phyloP scores from a whole-genome alignment of 805 yeast species.

The Nakazawaea populi region DNA sequence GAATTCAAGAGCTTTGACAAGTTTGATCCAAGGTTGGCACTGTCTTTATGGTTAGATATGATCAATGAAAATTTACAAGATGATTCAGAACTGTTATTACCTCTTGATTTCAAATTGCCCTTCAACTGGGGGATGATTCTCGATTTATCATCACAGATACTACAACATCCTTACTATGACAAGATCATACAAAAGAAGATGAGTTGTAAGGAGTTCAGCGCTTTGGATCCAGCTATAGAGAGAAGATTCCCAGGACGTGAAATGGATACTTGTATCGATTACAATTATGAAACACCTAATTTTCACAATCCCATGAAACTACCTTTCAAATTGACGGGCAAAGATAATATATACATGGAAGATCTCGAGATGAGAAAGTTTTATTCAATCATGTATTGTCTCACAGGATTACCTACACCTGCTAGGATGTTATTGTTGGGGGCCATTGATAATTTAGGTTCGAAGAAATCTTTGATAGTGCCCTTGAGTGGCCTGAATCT shows the following conservation, averaged over 20 bases:
- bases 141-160: background rate
- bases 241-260: background rate
- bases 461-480: constrained; percentile 1
- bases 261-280: background rate
- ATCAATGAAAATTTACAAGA: constrained; percentile 11
- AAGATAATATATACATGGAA: background rate
- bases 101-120: constrained; percentile 16
- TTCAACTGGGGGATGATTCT: constrained; percentile 20
- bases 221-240: background rate
- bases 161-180: background rate
- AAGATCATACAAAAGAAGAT: background rate
- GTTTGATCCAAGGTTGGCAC: constrained; percentile 16
- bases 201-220: background rate
- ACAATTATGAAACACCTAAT: background rate
- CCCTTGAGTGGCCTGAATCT: background rate
- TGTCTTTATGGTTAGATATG: constrained; percentile 15
- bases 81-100: background rate
- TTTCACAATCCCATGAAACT: background rate
- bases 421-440: background rate
- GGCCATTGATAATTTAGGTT: background rate
- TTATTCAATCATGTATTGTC: background rate
- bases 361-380: constrained; percentile 1
- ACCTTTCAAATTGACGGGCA: constrained; percentile 1
- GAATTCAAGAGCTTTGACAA: background rate
- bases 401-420: constrained; percentile 1